Evolutionary conservation across 306 rosid species (phyloP).

Genomic region (Quercus berberidifolia): DNA sequence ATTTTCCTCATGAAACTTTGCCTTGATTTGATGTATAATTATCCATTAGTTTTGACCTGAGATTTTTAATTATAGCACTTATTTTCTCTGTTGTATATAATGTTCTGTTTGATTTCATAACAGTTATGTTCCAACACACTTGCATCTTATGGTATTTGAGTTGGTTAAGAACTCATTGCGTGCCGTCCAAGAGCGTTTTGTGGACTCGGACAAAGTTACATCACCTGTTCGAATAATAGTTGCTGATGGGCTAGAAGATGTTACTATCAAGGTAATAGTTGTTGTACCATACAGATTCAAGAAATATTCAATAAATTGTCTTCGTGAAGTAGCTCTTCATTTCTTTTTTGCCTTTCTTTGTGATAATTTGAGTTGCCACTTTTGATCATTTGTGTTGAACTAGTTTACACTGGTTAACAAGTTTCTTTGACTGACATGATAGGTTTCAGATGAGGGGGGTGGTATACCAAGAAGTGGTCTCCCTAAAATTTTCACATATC

Average conservation of each 20-base stretch:
- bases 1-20: not conserved
- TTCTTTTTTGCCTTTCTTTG: not conserved
- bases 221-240: constrained; percentile 79
- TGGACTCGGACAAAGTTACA: constrained; percentile 75
- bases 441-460: constrained; percentile 92
- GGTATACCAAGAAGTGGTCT: constrained; percentile 86
- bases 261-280: constrained; percentile 55
- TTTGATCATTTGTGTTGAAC: not conserved
- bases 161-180: constrained; percentile 93
- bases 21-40: not conserved
- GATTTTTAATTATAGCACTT: not conserved
- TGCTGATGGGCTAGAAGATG: constrained; percentile 96
- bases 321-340: not conserved
- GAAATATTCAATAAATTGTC: not conserved
- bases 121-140: constrained; percentile 92
- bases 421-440: constrained; percentile 17
- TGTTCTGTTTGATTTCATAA: not conserved
- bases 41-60: not conserved
- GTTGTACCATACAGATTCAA: not conserved
- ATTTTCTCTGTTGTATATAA: constrained; percentile 8
- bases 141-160: constrained; percentile 98
- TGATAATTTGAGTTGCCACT: not conserved
- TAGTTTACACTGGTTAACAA: constrained; percentile 1
- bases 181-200: constrained; percentile 82
- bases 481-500: constrained; percentile 77